A percentile compares a stretch with the other conserved stretches of the same genome.
phyloP scores from a whole-genome alignment of 352 stramenopile species.

The Phytophthora aleatoria region DNA sequence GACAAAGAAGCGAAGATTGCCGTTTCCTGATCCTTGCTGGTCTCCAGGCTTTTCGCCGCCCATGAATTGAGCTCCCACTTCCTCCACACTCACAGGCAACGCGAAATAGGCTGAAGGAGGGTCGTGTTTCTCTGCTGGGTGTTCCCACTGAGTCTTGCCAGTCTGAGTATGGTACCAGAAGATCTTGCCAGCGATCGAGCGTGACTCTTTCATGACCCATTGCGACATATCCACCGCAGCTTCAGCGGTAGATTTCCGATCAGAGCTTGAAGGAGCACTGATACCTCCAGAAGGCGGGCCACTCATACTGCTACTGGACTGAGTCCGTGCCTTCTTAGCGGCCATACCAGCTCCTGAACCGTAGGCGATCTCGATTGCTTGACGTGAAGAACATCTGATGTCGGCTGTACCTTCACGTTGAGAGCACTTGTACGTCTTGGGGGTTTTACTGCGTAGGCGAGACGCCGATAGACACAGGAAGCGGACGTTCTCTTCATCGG shows the following conservation, averaged over 20 bases:
- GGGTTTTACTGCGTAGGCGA: constrained; percentile 61
- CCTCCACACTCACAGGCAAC: constrained; percentile 66
- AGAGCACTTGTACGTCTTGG: constrained; percentile 67
- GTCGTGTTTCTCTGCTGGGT: constrained; percentile 66
- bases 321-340: constrained; percentile 24
- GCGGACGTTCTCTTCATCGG: constrained; percentile 48
- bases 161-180: constrained; percentile 84
- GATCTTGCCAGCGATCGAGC: constrained; percentile 71
- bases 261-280: constrained; percentile 18
- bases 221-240: constrained; percentile 76
- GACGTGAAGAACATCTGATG: constrained; percentile 53
- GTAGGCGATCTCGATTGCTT: constrained; percentile 67
- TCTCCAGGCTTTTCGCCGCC: constrained; percentile 52
- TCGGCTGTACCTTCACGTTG: constrained; percentile 44
- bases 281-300: constrained; percentile 23
- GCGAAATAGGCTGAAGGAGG: constrained; percentile 66
- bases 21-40: constrained; percentile 13
- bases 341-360: constrained; percentile 32
- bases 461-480: constrained; percentile 68
- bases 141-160: constrained; percentile 81
- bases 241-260: constrained; percentile 42
- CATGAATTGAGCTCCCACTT: constrained; percentile 74
- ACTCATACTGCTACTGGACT: constrained; percentile 29
- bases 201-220: constrained; percentile 79
- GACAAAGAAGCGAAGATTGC: constrained; percentile 69